These are phyloP conservation scores for Glebionis coronaria DNA, from an alignment of 129 eudicot genomes.

Conservation along the genomic window DNA sequence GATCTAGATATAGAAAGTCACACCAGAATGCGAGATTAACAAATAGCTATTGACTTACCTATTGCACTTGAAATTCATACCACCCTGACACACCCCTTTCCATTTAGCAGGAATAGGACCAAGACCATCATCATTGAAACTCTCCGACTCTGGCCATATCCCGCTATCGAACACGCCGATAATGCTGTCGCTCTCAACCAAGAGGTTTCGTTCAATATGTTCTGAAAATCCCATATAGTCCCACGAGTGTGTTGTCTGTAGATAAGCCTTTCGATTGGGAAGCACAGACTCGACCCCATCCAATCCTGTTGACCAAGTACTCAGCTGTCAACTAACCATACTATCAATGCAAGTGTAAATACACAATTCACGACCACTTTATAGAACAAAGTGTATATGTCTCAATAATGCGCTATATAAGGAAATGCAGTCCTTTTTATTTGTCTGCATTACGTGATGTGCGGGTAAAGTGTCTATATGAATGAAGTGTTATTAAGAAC, in stretches of 20 bases:
- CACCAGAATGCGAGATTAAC: too few relatives aligned
- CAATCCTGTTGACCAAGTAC: slow-evolving; percentile 20
- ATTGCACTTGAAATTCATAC: neutral
- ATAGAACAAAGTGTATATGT: too few relatives aligned
- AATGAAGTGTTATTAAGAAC: too few relatives aligned
- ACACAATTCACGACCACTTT: neutral
- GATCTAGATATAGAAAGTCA: too few relatives aligned
- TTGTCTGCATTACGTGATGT: too few relatives aligned
- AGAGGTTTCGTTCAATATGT: neutral
- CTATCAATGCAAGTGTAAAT: neutral
- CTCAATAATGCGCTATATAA: too few relatives aligned
- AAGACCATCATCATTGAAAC: neutral
- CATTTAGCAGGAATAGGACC: neutral
- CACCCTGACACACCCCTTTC: neutral
- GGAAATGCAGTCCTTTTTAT: too few relatives aligned
- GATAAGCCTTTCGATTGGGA: slow-evolving; percentile 29
- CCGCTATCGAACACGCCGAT: slow-evolving; percentile 43
- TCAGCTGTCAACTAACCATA: neutral
- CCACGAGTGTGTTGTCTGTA: slow-evolving; percentile 59
- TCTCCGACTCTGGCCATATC: slow-evolving; percentile 8
- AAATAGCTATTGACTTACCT: neutral
- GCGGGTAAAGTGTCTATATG: too few relatives aligned
- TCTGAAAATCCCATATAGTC: slow-evolving; percentile 38
- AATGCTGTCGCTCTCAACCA: slow-evolving; percentile 31
- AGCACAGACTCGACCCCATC: slow-evolving; percentile 41